phyloP scores from a whole-genome alignment of 225 moss, liverwort and hornwort species.

The Sphagnum tenellum region DNA sequence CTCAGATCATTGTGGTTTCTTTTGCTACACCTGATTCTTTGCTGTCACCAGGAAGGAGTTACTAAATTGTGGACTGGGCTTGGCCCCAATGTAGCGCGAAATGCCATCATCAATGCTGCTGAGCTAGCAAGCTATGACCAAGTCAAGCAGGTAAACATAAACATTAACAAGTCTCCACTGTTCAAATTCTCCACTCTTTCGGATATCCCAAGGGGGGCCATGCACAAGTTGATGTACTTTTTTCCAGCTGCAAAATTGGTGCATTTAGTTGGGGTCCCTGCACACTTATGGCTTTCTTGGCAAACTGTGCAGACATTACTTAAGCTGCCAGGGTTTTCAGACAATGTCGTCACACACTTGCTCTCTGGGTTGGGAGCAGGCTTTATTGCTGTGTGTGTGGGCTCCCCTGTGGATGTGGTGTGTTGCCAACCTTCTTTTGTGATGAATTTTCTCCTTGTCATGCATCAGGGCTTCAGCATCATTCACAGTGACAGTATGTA shows the following conservation, averaged over 20 bases:
- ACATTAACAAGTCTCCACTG: no score
- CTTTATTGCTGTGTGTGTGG: slow-evolving; percentile 90
- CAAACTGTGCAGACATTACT: slow-evolving; percentile 56
- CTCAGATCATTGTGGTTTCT: no score
- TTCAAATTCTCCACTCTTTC: no score
- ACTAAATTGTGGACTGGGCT: slow-evolving; percentile 89
- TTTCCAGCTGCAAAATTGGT: no score
- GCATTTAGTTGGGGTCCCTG: neutral
- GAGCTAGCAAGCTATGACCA: slow-evolving; percentile 99
- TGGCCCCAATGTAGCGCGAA: slow-evolving; percentile 95
- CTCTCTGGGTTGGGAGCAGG: slow-evolving; percentile 92
- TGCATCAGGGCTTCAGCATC: neutral
- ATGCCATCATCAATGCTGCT: slow-evolving; percentile 96
- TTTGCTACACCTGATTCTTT: neutral
- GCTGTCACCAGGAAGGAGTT: slow-evolving; percentile 66
- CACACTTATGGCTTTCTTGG: no score
- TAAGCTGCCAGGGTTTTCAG: slow-evolving; percentile 88
- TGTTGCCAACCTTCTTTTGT: slow-evolving; percentile 8
- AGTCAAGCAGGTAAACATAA: slow-evolving; percentile 73
- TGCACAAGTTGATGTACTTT: no score
- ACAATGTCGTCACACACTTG: slow-evolving; percentile 87
- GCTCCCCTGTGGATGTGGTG: slow-evolving; percentile 99
- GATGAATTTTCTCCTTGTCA: no score
- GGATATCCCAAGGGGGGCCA: no score
- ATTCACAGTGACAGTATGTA: no score